A percentile compares a stretch with the other conserved stretches of the same genome.
Conservation (phyloP, 2,329 filamentous ascomycete genomes). For the Alternaria angustiovoidea region DNA sequence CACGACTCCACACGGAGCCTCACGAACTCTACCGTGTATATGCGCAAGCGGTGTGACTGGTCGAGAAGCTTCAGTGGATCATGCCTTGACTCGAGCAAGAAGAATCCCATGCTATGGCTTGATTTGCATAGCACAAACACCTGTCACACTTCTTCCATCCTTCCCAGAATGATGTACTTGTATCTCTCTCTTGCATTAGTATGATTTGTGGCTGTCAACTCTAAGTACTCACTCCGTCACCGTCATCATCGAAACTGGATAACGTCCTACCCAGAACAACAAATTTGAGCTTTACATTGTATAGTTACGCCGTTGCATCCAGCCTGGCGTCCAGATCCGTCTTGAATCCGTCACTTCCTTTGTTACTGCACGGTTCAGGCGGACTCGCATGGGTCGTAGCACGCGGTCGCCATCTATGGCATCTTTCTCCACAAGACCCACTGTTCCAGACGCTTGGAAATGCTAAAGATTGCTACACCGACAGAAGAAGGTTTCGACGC, state of each 20-base stretch:
- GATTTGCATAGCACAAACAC: neutral
- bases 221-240: neutral
- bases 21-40: neutral
- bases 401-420: neutral
- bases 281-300: neutral
- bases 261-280: neutral
- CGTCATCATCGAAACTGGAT: neutral
- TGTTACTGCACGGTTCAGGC: neutral
- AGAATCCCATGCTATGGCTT: neutral
- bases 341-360: neutral
- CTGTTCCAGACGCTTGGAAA: neutral
- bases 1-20: neutral
- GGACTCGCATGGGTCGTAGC: neutral
- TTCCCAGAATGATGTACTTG: neutral
- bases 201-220: neutral
- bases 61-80: conserved; percentile 2
- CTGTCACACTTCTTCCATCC: neutral
- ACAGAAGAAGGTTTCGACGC: neutral
- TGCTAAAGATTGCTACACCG: neutral
- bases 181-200: neutral
- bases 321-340: neutral
- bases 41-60: conserved; percentile 1
- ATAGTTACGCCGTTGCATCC: neutral
- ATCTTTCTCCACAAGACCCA: neutral
- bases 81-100: neutral